Percentiles rank a stretch among this genome's conserved stretches.
These are phyloP conservation scores for Camellia japonica DNA, from an alignment of 148 eudicot species.

Conservation along the genomic window DNA sequence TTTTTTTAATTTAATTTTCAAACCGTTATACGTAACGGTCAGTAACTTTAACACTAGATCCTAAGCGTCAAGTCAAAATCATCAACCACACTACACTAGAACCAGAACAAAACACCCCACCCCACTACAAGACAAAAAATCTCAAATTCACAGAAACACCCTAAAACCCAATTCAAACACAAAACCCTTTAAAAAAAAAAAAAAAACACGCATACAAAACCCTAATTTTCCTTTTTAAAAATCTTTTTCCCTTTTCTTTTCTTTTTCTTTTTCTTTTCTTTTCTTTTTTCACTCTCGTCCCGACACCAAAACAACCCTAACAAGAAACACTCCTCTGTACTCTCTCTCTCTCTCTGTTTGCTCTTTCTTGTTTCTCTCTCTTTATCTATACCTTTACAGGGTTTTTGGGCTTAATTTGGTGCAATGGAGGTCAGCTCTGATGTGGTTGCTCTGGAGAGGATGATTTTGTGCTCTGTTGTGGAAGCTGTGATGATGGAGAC, in stretches of 20 bases:
- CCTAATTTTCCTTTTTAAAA: constrained; percentile 8
- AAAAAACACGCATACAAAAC: background rate
- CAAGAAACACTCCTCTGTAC: background rate
- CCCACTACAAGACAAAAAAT: background rate
- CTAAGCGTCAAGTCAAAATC: background rate
- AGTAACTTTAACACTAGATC: background rate
- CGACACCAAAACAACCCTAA: constrained; percentile 25
- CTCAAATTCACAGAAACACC: background rate
- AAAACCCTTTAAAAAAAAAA: no score
- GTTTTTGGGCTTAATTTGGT: constrained; percentile 12
- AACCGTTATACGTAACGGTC: no score
- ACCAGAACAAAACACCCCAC: background rate
- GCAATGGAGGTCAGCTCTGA: constrained; percentile 51
- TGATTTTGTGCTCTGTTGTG: constrained; percentile 30
- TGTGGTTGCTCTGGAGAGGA: constrained; percentile 22
- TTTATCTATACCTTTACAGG: background rate
- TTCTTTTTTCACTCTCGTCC: background rate
- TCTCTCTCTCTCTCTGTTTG: constrained; percentile 9
- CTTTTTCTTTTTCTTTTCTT: background rate
- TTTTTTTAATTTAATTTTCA: no score
- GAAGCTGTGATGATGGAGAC: constrained; percentile 39
- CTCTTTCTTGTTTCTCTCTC: background rate
- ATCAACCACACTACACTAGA: no score
- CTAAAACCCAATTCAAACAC: background rate
- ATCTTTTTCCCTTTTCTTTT: background rate